phyloP scores from a whole-genome alignment of 768 basidiomycete species.

The Mycena metata region DNA sequence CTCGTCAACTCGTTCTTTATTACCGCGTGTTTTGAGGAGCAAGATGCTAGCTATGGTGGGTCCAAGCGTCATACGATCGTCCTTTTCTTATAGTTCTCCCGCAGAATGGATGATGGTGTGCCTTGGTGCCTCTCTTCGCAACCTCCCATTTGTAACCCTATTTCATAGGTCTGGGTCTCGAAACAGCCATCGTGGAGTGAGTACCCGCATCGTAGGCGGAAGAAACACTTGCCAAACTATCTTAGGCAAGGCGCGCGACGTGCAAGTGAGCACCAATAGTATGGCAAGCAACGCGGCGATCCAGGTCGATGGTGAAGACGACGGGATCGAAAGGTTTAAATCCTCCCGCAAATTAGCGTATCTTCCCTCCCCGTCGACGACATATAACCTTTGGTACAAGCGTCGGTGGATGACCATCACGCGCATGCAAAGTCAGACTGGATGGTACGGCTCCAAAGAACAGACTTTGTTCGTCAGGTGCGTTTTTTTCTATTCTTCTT shows the following conservation, averaged over 20 bases:
- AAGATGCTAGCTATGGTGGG: slow-evolving; percentile 44
- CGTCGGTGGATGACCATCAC: slow-evolving; percentile 46
- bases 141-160: too few species aligned
- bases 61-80: slow-evolving; percentile 4
- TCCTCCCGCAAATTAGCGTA: slow-evolving; percentile 46
- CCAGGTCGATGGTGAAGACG: slow-evolving; percentile 46
- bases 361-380: slow-evolving; percentile 45
- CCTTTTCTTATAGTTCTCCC: background rate
- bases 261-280: slow-evolving; percentile 61
- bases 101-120: slow-evolving; percentile 66
- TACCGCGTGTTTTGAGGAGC: slow-evolving; percentile 63
- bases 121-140: too few species aligned
- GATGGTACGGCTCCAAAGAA: slow-evolving; percentile 40
- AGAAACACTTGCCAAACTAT: background rate
- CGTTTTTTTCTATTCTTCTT: slow-evolving; percentile 13
- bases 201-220: slow-evolving; percentile 35
- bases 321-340: slow-evolving; percentile 29
- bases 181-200: slow-evolving; percentile 67
- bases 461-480: slow-evolving; percentile 50
- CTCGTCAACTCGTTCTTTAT: slow-evolving; percentile 62
- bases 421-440: slow-evolving; percentile 43
- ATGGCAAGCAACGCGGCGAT: slow-evolving; percentile 43
- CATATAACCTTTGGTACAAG: slow-evolving; percentile 54
- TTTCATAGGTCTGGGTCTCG: slow-evolving; percentile 60
- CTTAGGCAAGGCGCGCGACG: slow-evolving; percentile 58